These are phyloP conservation scores for Trypanosoma theileri DNA, from an alignment of 208 protist species.

Conservation along the genomic window DNA sequence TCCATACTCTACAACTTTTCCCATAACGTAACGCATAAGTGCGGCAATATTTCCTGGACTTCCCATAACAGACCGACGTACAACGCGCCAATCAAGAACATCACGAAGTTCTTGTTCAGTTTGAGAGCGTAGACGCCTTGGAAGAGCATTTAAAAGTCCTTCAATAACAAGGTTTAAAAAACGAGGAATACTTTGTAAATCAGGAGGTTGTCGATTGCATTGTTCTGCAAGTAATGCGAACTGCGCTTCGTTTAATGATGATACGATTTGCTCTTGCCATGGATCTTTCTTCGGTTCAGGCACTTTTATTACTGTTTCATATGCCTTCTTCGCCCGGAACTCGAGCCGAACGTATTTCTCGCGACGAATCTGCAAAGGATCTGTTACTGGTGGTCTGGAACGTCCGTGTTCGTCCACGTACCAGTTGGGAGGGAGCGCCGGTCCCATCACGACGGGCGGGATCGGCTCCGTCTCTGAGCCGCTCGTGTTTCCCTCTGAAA, in stretches of 20 bases:
- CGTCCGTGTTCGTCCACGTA: slow-evolving; percentile 60
- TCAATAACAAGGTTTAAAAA: slow-evolving; percentile 58
- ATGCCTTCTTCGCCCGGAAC: slow-evolving; percentile 72
- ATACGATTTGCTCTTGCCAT: slow-evolving; percentile 26
- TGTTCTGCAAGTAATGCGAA: slow-evolving; percentile 45
- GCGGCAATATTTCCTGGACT: slow-evolving; percentile 50
- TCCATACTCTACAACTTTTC: slow-evolving; percentile 63
- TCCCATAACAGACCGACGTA: slow-evolving; percentile 38
- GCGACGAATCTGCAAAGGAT: slow-evolving; percentile 29
- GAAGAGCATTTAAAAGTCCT: slow-evolving; percentile 63
- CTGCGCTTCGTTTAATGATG: slow-evolving; percentile 45
- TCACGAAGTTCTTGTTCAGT: slow-evolving; percentile 74
- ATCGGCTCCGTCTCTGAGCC: slow-evolving; percentile 53
- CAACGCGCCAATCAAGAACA: slow-evolving; percentile 71
- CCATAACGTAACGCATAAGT: slow-evolving; percentile 65
- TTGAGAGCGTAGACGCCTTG: slow-evolving; percentile 51
- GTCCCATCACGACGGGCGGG: slow-evolving; percentile 31
- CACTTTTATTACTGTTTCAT: slow-evolving; percentile 60
- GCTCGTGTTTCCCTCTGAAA: slow-evolving; percentile 69
- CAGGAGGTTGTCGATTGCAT: slow-evolving; percentile 50
- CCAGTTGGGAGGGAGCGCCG: slow-evolving; percentile 68
- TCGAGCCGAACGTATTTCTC: slow-evolving; percentile 58
- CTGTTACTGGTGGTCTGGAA: slow-evolving; percentile 49
- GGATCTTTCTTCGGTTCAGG: slow-evolving; percentile 29
- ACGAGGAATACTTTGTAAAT: slow-evolving; percentile 42